phyloP scores from a whole-genome alignment of 208 protist species.

The Trypanosoma mega region DNA sequence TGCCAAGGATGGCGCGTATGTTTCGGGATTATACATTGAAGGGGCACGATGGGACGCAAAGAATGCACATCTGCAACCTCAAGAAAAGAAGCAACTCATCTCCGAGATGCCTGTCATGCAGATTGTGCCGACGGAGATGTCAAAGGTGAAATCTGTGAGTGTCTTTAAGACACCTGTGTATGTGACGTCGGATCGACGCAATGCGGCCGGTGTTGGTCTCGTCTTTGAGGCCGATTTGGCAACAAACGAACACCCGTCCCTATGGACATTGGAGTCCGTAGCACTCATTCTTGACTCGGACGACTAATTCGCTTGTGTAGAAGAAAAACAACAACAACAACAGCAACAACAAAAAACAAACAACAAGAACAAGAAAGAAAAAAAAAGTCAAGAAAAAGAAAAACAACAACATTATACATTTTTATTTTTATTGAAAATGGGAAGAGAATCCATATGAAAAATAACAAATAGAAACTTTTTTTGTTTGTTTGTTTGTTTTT shows the following conservation, averaged over 20 bases:
- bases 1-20: slow-evolving; percentile 95
- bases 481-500: too few species aligned
- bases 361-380: too few species aligned
- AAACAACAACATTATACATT: slow-evolving; percentile 15
- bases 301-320: slow-evolving; percentile 40
- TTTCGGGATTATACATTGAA: slow-evolving; percentile 97
- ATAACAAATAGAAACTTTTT: too few species aligned
- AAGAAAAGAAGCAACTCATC: slow-evolving; percentile 96
- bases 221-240: slow-evolving; percentile 98
- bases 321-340: neutral
- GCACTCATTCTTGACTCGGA: slow-evolving; percentile 95
- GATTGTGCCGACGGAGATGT: slow-evolving; percentile 96
- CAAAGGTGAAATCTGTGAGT: slow-evolving; percentile 93
- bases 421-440: slow-evolving; percentile 8
- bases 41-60: slow-evolving; percentile 96
- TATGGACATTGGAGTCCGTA: slow-evolving; percentile 97
- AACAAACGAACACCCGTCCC: slow-evolving; percentile 89
- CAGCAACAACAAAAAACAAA: too few species aligned
- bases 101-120: slow-evolving; percentile 97
- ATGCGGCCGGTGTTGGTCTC: slow-evolving; percentile 97
- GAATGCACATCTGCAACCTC: slow-evolving; percentile 70
- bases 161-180: slow-evolving; percentile 99
- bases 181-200: slow-evolving; percentile 95
- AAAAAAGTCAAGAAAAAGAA: too few species aligned
- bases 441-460: neutral